Percentiles rank a stretch among this genome's conserved stretches.
Conservation (phyloP, 768 basidiomycete species). For the Candolleomyces aberdarensis region DNA sequence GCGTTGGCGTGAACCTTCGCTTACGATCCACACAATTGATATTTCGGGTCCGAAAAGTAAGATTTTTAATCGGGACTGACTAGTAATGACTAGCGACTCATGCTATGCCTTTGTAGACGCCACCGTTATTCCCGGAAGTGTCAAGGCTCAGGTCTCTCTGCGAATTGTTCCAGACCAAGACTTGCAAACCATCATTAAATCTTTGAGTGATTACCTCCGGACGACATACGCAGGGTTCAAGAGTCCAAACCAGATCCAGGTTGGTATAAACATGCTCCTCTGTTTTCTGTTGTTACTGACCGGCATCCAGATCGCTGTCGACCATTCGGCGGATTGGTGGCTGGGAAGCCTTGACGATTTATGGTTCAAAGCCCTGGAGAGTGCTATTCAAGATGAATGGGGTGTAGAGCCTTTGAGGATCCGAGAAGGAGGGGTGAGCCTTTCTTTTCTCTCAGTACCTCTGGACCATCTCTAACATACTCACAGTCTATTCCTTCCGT, state of each 20-base stretch:
- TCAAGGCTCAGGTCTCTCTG: slow-evolving; percentile 82
- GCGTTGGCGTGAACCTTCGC: slow-evolving; percentile 87
- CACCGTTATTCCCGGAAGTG: slow-evolving; percentile 85
- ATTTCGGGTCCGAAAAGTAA: slow-evolving; percentile 79
- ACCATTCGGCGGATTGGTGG: slow-evolving; percentile 95
- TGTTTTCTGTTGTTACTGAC: neutral
- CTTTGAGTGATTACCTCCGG: slow-evolving; percentile 57
- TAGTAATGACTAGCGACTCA: neutral
- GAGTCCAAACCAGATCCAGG: slow-evolving; percentile 73
- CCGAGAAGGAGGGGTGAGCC: slow-evolving; percentile 84
- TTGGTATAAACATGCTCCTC: slow-evolving; percentile 26
- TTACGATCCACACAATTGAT: slow-evolving; percentile 83
- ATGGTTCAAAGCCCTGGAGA: slow-evolving; percentile 86
- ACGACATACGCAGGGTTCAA: slow-evolving; percentile 54
- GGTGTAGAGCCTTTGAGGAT: slow-evolving; percentile 80
- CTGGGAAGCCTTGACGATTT: slow-evolving; percentile 80
- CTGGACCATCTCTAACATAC: neutral
- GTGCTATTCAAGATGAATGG: slow-evolving; percentile 86
- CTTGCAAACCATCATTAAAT: slow-evolving; percentile 60
- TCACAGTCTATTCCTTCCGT: slow-evolving; percentile 90
- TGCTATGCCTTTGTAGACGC: slow-evolving; percentile 45
- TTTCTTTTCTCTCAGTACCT: slow-evolving; percentile 91
- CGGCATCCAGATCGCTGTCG: slow-evolving; percentile 59
- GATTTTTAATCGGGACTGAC: slow-evolving; percentile 15
- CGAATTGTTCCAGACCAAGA: slow-evolving; percentile 95